Conservation (phyloP, 108 stramenopile genomes). For the Cyclotella kingstonii region DNA sequence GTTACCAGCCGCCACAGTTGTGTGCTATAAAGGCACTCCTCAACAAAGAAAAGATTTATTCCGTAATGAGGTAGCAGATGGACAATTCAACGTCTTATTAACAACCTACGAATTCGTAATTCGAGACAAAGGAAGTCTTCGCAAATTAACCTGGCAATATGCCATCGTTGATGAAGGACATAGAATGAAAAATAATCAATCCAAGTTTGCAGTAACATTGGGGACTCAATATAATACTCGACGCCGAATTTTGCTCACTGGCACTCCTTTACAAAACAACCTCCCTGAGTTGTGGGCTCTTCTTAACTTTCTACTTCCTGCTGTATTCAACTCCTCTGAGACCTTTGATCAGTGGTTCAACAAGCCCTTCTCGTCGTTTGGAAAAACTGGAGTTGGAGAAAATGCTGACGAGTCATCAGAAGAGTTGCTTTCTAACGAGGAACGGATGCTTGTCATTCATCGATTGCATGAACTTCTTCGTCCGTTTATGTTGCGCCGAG, state of each 20-base stretch:
- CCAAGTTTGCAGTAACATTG: constrained; percentile 89
- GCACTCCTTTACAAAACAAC: constrained; percentile 98
- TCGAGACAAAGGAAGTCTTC: constrained; percentile 81
- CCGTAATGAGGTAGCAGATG: constrained; percentile 69
- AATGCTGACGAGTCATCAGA: constrained; percentile 50
- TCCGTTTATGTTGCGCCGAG: constrained; percentile 91
- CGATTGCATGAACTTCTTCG: constrained; percentile 89
- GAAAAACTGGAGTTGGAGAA: constrained; percentile 26
- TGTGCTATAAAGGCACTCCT: constrained; percentile 77
- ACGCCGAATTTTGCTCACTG: constrained; percentile 95
- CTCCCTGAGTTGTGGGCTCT: constrained; percentile 94
- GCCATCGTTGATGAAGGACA: constrained; percentile 96
- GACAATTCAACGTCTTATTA: constrained; percentile 85
- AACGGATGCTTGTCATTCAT: constrained; percentile 89
- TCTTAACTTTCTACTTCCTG: constrained; percentile 90
- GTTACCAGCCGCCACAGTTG: constrained; percentile 59
- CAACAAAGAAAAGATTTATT: constrained; percentile 70
- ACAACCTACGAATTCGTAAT: constrained; percentile 95
- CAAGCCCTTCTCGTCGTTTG: constrained; percentile 83
- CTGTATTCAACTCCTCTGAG: constrained; percentile 85
- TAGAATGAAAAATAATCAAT: constrained; percentile 94
- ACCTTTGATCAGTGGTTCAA: constrained; percentile 92
- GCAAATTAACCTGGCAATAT: constrained; percentile 82
- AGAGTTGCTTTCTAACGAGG: constrained; percentile 74
- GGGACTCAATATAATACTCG: constrained; percentile 75